These are phyloP conservation scores for Hymenoscyphus linearis DNA, from an alignment of 2,329 filamentous ascomycete species.

Conservation along the genomic window DNA sequence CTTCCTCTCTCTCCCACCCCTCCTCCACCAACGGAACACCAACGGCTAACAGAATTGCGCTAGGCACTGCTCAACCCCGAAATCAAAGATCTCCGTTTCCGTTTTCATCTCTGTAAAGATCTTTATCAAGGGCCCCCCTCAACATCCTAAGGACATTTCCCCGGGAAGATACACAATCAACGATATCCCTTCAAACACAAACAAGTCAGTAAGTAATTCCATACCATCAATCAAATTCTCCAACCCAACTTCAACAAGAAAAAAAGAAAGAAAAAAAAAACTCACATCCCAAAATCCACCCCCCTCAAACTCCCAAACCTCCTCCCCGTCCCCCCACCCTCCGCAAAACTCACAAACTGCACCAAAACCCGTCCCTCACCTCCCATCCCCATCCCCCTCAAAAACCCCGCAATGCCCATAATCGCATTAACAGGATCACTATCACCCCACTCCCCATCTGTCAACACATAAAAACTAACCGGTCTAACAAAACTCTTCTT, in stretches of 20 bases:
- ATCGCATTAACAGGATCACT: slow-evolving; percentile 9
- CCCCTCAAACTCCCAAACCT: slow-evolving; percentile 11
- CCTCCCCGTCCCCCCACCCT: slow-evolving; percentile 7
- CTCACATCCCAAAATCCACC: slow-evolving; percentile 16
- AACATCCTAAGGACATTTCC: slow-evolving; percentile 26
- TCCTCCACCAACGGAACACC: too few species aligned
- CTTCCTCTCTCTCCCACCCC: too few species aligned
- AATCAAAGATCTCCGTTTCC: neutral
- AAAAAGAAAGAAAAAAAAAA: slow-evolving; percentile 1
- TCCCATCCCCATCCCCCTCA: neutral
- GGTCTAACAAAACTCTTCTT: slow-evolving; percentile 14
- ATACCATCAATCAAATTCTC: neutral
- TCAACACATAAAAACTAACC: slow-evolving; percentile 23
- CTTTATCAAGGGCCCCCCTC: slow-evolving; percentile 17
- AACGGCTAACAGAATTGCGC: too few species aligned
- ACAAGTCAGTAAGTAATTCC: neutral
- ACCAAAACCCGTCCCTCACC: slow-evolving; percentile 6
- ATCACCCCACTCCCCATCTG: slow-evolving; percentile 19
- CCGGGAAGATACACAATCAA: slow-evolving; percentile 17
- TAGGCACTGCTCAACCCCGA: too few species aligned
- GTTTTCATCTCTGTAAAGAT: neutral
- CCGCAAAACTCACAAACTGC: slow-evolving; percentile 19
- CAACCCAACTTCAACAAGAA: too few species aligned
- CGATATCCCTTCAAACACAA: slow-evolving; percentile 12
- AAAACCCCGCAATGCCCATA: slow-evolving; percentile 8